These are phyloP conservation scores for Albophoma yamanashiensis DNA, from an alignment of 2,329 filamentous ascomycete genomes.

Conservation along the genomic window DNA sequence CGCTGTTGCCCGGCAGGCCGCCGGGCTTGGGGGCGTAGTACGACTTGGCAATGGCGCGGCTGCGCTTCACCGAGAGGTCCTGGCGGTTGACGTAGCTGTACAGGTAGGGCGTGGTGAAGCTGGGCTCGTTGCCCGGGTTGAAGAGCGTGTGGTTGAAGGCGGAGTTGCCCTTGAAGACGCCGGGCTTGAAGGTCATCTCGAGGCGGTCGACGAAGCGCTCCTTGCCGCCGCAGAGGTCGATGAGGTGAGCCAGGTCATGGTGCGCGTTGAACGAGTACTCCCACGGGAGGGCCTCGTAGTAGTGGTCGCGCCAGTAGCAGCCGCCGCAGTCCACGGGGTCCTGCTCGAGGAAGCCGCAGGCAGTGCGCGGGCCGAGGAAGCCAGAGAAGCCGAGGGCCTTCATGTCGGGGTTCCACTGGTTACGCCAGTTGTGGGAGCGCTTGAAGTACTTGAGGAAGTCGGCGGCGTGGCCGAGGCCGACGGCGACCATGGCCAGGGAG, in stretches of 20 bases:
- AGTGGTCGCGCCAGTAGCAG: constrained; percentile 54
- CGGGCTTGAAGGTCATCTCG: constrained; percentile 48
- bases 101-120: constrained; percentile 56
- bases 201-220: constrained; percentile 45
- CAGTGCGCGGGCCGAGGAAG: constrained; percentile 52
- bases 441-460: constrained; percentile 49
- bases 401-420: constrained; percentile 56
- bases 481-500: constrained; percentile 52
- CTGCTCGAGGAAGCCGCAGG: constrained; percentile 36
- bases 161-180: constrained; percentile 27
- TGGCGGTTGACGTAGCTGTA: constrained; percentile 58
- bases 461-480: constrained; percentile 36
- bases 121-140: constrained; percentile 57
- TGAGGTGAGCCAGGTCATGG: constrained; percentile 49
- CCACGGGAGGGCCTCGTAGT: constrained; percentile 51
- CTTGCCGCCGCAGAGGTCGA: constrained; percentile 43
- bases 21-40: constrained; percentile 44
- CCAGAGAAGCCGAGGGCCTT: constrained; percentile 50
- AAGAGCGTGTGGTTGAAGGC: constrained; percentile 47
- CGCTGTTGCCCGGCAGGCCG: constrained; percentile 59
- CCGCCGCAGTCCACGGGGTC: constrained; percentile 49
- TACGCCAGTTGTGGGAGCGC: constrained; percentile 58
- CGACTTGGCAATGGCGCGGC: constrained; percentile 45
- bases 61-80: constrained; percentile 47
- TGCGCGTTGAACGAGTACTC: constrained; percentile 60